phyloP scores from a whole-genome alignment of 2,329 filamentous ascomycete species.

The Colletotrichum sp. region DNA sequence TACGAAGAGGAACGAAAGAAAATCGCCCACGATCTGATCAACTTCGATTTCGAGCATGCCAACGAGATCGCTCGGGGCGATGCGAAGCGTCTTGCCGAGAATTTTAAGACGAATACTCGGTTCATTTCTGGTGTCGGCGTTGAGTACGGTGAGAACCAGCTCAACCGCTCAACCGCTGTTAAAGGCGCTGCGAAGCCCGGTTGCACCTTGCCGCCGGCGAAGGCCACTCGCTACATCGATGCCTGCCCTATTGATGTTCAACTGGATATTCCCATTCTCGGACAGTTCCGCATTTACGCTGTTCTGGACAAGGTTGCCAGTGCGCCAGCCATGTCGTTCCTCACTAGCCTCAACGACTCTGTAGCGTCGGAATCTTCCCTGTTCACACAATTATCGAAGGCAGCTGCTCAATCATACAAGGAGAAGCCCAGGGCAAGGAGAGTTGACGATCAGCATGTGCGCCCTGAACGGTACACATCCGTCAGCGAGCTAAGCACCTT shows the following conservation, averaged over 20 bases:
- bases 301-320: constrained; percentile 64
- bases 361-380: constrained; percentile 57
- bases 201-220: constrained; percentile 67
- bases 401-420: constrained; percentile 65
- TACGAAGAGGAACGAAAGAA: constrained; percentile 58
- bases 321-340: constrained; percentile 54
- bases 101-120: constrained; percentile 72
- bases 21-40: constrained; percentile 56
- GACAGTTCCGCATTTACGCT: constrained; percentile 78
- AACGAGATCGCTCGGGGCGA: constrained; percentile 66
- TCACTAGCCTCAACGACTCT: constrained; percentile 61
- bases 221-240: constrained; percentile 75
- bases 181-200: constrained; percentile 56
- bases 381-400: constrained; percentile 61
- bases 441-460: constrained; percentile 69
- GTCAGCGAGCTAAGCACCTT: constrained; percentile 66
- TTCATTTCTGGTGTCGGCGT: constrained; percentile 78
- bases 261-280: constrained; percentile 76
- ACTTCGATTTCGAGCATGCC: constrained; percentile 55
- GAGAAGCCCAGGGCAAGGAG: constrained; percentile 52
- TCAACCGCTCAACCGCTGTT: constrained; percentile 50
- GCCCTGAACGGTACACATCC: constrained; percentile 70
- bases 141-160: constrained; percentile 56
- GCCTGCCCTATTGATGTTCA: constrained; percentile 79
- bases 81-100: constrained; percentile 65